These are phyloP conservation scores for Podospora didyma DNA, from an alignment of 495 filamentous ascomycete genomes.

Conservation along the genomic window DNA sequence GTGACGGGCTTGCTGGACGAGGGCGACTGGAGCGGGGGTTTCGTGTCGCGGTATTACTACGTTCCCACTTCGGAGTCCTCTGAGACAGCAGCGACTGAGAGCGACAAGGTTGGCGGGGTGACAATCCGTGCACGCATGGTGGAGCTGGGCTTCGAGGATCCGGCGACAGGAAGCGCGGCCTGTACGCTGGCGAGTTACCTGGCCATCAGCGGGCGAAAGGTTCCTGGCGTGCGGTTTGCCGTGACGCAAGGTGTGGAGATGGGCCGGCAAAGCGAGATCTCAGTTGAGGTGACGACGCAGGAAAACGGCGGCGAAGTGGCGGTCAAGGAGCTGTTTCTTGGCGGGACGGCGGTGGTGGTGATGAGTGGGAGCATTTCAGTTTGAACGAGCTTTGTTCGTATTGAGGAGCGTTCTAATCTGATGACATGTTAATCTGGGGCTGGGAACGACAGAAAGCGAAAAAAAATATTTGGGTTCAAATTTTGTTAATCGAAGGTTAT, in stretches of 20 bases:
- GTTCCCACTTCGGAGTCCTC: conserved; percentile 29
- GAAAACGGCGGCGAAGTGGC: conserved; percentile 33
- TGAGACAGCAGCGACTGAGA: conserved; percentile 5
- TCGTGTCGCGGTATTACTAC: conserved; percentile 56
- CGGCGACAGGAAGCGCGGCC: conserved; percentile 65
- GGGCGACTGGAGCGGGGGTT: conserved; percentile 50
- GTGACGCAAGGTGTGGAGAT: conserved; percentile 78
- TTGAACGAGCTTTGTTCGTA: background rate
- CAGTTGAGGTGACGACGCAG: conserved; percentile 34
- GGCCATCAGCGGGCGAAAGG: conserved; percentile 38
- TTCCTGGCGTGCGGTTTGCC: conserved; percentile 37
- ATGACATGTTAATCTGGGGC: no score
- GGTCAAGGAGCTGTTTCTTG: conserved; percentile 50
- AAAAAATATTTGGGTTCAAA: no score
- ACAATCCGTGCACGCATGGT: conserved; percentile 46
- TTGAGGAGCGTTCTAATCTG: no score
- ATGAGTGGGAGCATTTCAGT: conserved; percentile 44
- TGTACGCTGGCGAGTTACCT: conserved; percentile 55
- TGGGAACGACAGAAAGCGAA: no score
- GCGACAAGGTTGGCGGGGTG: conserved; percentile 17
- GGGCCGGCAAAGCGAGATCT: conserved; percentile 60
- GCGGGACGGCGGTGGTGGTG: conserved; percentile 55
- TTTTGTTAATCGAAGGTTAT: no score
- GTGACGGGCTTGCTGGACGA: conserved; percentile 45
- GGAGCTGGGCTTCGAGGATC: conserved; percentile 59